Evolutionary conservation across 441 rosid species (phyloP), one percentile per base, ranked within the genome.

Genomic region (Gossypium davidsonii): DNA sequence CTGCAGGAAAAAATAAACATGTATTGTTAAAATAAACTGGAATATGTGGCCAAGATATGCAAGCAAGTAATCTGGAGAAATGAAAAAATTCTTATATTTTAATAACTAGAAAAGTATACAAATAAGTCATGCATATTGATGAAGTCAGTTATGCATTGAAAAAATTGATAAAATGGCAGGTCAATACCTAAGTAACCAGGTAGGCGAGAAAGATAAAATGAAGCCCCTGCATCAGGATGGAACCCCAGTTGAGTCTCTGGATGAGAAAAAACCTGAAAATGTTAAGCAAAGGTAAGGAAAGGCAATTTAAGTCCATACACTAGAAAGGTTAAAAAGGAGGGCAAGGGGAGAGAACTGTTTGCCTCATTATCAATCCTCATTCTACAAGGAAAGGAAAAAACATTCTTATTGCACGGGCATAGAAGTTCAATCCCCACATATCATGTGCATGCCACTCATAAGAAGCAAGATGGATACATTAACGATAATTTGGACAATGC

Each of bases 161-260:
- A 57, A 48, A 60, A 44, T 72, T 4, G 49, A 42, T 6, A n/a
- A 61, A 48, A 17, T 15, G 56, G 46, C 46, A 39, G 46, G 23
- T 8, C 17, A 58, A 60, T 81, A 90, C 99, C 97, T 76, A 93
- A 82, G 82, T 85, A 91, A 78, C 99, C 97, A 81, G 97, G 97
- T 14, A 95, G 86, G 70, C 79, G 91, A 79, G 97, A 88, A 75
- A 95, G 97, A 82, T 93, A 91, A 82, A 85, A 90, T 17, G 99
- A 90, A 76, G 97, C 98, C 73, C 99, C 97, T 12, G 95, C 94
- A 80, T 91, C 95, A 67, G 98, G 97, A 85, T 95, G 97, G 80
- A 93, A 95, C 48, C 99, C 97, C 72, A 91, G 75, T 74, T 89
- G 95, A 51, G 84, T 88, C 88, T 93, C 99, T 67, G 97, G 95